A percentile compares a stretch with the other conserved stretches of the same genome.
Evolutionary conservation across 2,329 filamentous ascomycete genomes (phyloP).

Genomic region (Neopestalotiopsis sp.): DNA sequence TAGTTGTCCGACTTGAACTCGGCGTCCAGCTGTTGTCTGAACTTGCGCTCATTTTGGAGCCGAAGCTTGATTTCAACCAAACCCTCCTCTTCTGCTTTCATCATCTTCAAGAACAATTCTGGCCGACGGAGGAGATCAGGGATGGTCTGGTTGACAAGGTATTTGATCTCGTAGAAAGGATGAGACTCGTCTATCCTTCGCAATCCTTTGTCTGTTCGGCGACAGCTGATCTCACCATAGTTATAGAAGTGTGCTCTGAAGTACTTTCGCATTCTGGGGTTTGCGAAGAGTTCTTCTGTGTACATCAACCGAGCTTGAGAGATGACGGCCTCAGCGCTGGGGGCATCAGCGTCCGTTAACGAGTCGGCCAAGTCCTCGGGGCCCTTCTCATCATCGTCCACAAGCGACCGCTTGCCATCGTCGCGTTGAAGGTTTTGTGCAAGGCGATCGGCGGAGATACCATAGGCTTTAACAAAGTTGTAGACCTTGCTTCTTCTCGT

Average conservation of each 20-base stretch:
- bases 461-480: constrained; percentile 84
- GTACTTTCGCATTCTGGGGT: constrained; percentile 86
- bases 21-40: constrained; percentile 76
- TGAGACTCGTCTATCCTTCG: constrained; percentile 94
- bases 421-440: constrained; percentile 84
- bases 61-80: constrained; percentile 84
- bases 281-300: constrained; percentile 86
- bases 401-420: constrained; percentile 68
- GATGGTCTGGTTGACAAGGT: constrained; percentile 88
- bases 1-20: constrained; percentile 95
- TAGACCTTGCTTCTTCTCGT: constrained; percentile 82
- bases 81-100: constrained; percentile 94
- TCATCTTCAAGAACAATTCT: constrained; percentile 94
- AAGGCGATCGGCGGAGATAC: constrained; percentile 86
- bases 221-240: constrained; percentile 83
- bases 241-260: constrained; percentile 85
- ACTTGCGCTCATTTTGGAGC: constrained; percentile 76
- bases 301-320: constrained; percentile 85
- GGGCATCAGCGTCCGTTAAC: constrained; percentile 74
- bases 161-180: constrained; percentile 97
- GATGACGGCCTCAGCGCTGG: constrained; percentile 76
- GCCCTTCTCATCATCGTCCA: constrained; percentile 80
- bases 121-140: constrained; percentile 80
- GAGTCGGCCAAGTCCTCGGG: constrained; percentile 89
- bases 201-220: constrained; percentile 90